Conservation (phyloP, 2,329 filamentous ascomycete genomes). For the Diplocarpon mali region DNA sequence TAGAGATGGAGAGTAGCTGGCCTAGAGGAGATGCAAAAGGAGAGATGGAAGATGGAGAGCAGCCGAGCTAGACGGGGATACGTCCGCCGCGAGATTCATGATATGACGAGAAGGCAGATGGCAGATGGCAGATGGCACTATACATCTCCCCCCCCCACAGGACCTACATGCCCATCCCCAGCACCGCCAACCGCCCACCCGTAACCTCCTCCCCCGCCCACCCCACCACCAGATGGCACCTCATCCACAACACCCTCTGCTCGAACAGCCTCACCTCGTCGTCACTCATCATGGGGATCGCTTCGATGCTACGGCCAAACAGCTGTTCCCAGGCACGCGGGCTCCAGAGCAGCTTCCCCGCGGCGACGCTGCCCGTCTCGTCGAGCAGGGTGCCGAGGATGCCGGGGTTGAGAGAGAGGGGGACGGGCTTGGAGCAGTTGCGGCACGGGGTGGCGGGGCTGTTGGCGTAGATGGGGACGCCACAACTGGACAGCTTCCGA, state of each 20-base stretch:
- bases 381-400: constrained; percentile 34
- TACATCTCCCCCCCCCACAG: too few relatives aligned
- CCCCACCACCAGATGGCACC: constrained; percentile 44
- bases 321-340: constrained; percentile 41
- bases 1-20: too few relatives aligned
- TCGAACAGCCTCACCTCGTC: constrained; percentile 39
- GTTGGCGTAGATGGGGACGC: constrained; percentile 43
- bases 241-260: constrained; percentile 38
- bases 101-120: too few relatives aligned
- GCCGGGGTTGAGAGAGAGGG: constrained; percentile 31
- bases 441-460: constrained; percentile 29
- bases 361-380: constrained; percentile 42
- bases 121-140: too few relatives aligned
- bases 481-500: constrained; percentile 32
- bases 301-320: constrained; percentile 33
- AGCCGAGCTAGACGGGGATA: too few relatives aligned
- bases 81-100: too few relatives aligned
- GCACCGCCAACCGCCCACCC: constrained; percentile 4
- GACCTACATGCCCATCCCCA: constrained; percentile 3
- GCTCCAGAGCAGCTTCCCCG: constrained; percentile 43
- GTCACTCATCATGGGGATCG: constrained; percentile 29
- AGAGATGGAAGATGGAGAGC: too few relatives aligned
- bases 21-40: too few relatives aligned
- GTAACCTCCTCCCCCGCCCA: constrained; percentile 42
- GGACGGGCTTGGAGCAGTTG: constrained; percentile 27